Percentiles rank a stretch among this genome's conserved stretches.
These are phyloP conservation scores for Aspergillus sp. DNA, from an alignment of 2,329 filamentous ascomycete species.

Conservation along the genomic window DNA sequence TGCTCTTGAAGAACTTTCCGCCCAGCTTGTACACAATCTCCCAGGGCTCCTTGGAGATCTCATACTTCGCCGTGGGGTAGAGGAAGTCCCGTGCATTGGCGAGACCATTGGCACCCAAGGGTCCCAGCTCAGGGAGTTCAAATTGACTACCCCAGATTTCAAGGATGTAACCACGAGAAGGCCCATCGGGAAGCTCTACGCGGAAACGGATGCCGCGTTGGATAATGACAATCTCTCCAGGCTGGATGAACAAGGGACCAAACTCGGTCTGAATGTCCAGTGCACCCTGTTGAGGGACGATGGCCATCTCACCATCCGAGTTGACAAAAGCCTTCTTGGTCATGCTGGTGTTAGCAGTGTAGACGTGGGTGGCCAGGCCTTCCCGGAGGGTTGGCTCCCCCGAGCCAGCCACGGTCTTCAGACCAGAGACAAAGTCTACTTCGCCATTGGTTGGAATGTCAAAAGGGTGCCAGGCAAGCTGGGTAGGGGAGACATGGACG, in stretches of 20 bases:
- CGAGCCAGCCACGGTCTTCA: constrained; percentile 58
- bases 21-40: constrained; percentile 66
- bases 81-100: constrained; percentile 69
- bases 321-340: constrained; percentile 59
- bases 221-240: constrained; percentile 68
- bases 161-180: constrained; percentile 66
- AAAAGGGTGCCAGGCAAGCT: constrained; percentile 61
- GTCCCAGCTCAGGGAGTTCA: constrained; percentile 66
- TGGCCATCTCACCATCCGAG: constrained; percentile 67
- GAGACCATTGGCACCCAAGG: constrained; percentile 66
- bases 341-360: constrained; percentile 59
- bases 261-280: constrained; percentile 71
- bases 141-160: constrained; percentile 68
- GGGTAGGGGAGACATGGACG: constrained; percentile 58
- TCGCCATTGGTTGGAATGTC: constrained; percentile 52
- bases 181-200: constrained; percentile 61
- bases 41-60: constrained; percentile 56
- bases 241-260: constrained; percentile 64
- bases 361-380: constrained; percentile 59
- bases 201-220: constrained; percentile 67
- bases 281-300: constrained; percentile 65
- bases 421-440: constrained; percentile 58
- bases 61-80: constrained; percentile 60
- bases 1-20: constrained; percentile 61
- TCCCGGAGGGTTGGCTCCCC: constrained; percentile 60